These are phyloP conservation scores for Gilbertella persicaria DNA, from an alignment of 371 early-diverging fungal species.

Conservation along the genomic window DNA sequence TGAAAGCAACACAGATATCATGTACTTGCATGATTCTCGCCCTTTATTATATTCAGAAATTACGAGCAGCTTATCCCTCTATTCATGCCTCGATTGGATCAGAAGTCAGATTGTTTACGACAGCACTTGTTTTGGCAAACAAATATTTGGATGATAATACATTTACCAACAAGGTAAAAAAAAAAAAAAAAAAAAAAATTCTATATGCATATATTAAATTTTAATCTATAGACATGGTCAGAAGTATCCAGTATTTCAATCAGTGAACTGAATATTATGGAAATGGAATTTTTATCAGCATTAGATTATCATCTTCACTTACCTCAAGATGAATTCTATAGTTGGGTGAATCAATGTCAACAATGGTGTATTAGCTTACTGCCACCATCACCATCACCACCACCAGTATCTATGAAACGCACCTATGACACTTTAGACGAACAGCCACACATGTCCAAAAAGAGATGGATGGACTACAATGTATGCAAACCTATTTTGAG, in stretches of 20 bases:
- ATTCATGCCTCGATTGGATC: conserved; percentile 53
- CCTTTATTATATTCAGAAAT: conserved; percentile 42
- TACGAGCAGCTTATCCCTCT: conserved; percentile 41
- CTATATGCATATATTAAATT: background rate
- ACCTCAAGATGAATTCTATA: conserved; percentile 33
- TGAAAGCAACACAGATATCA: conserved; percentile 54
- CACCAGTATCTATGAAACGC: conserved; percentile 4
- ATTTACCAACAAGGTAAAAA: conserved; percentile 60
- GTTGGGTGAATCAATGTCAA: conserved; percentile 47
- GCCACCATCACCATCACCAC: conserved; percentile 3
- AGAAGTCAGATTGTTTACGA: conserved; percentile 66
- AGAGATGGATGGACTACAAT: conserved; percentile 5
- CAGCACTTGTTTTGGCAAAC: conserved; percentile 65
- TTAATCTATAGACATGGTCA: conserved; percentile 61
- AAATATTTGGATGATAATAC: conserved; percentile 74
- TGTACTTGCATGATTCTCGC: conserved; percentile 42
- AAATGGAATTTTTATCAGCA: conserved; percentile 69
- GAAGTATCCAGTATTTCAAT: conserved; percentile 69
- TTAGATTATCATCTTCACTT: conserved; percentile 55
- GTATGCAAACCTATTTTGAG: conserved; percentile 42
- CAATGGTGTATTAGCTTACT: conserved; percentile 13
- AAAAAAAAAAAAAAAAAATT: background rate
- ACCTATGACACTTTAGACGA: conserved; percentile 1
- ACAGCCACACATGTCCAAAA: conserved; percentile 5
- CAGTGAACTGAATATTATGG: conserved; percentile 71